Evolutionary conservation across 2,329 filamentous ascomycete species (phyloP), one percentile per base, ranked within the genome.

Genomic region (Monosporascus ibericus): DNA sequence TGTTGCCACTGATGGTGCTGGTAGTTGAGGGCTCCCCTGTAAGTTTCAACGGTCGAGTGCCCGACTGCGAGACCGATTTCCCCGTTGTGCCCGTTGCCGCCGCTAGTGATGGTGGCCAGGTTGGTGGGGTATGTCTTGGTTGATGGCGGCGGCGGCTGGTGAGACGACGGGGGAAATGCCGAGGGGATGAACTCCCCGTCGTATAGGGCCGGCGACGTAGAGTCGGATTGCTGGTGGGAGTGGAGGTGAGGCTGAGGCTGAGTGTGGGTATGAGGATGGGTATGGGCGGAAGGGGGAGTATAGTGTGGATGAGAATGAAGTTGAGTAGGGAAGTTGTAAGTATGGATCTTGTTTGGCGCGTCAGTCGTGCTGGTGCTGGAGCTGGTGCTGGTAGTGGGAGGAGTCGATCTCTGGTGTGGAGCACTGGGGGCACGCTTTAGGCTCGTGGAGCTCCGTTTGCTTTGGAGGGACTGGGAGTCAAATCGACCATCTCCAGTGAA

Each of bases 391-490:
- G 49, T 56, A 48, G 50, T 40, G 38, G 52, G 54, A 52, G 60
- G 56, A 51, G 58, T 54, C 46, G 57, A 54, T 54, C 59, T 60
- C 55, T 65, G 63, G 64, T 72, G 72, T 65, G 80, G 80, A 71
- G 80, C 80, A 68, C 80, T 83, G 60, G 82, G 81, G 65, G 80
- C 75, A 67, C 80, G 77, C 67, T 75, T 78, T 67, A 85, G 74
- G 68, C 79, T 84, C 63, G 79, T 77, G 60, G 81, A 83, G 77
- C 81, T 85, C 70, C 78, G 77, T 75, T 83, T 79, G 74, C 79
- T 84, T 69, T 77, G 75, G 62, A 84, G 70, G 60, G 79, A 82
- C 63, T 73, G 73, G 69, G 76, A 72, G 72, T 83, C 80, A 72
- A 75, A 73, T 61, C 72, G 70, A 71, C 73, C 71, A 73, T 81